These are phyloP conservation scores for Nothomitra cinnamomea DNA, from an alignment of 2,329 filamentous ascomycete species.

Conservation along the genomic window DNA sequence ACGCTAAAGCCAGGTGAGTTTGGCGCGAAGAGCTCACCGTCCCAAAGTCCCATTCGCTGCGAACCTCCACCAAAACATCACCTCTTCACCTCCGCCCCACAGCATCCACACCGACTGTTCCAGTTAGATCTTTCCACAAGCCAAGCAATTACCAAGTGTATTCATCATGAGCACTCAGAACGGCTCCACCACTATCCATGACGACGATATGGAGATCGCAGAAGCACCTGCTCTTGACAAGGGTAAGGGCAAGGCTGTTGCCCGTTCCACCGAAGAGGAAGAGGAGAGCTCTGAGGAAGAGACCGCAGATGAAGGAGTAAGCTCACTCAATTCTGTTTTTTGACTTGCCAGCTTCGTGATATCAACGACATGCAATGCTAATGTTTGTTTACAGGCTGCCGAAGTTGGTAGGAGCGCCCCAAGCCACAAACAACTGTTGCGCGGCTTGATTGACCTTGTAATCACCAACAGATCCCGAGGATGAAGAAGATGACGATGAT, in stretches of 20 bases:
- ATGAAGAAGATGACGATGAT: conserved; percentile 57
- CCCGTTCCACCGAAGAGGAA: conserved; percentile 57
- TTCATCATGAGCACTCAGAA: conserved; percentile 33
- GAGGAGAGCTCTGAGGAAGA: conserved; percentile 53
- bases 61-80: background rate
- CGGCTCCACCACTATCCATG: conserved; percentile 29
- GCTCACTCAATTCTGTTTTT: background rate
- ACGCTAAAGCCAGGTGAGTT: background rate
- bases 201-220: conserved; percentile 24
- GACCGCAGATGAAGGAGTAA: conserved; percentile 36
- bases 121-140: background rate
- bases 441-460: conserved; percentile 4
- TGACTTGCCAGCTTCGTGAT: background rate
- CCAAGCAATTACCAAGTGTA: conserved; percentile 5
- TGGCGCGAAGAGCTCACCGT: background rate
- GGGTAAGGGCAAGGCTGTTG: conserved; percentile 73
- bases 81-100: background rate
- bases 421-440: conserved; percentile 12
- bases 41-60: background rate
- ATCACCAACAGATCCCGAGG: conserved; percentile 32
- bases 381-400: conserved; percentile 8
- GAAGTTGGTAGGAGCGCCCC: conserved; percentile 13
- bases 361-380: background rate
- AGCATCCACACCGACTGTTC: background rate
- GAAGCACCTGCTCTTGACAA: conserved; percentile 42